A percentile compares a stretch with the other conserved stretches of the same genome.
These are phyloP conservation scores for Theobroma grandiflorum DNA, from an alignment of 441 rosid species.

Conservation along the genomic window DNA sequence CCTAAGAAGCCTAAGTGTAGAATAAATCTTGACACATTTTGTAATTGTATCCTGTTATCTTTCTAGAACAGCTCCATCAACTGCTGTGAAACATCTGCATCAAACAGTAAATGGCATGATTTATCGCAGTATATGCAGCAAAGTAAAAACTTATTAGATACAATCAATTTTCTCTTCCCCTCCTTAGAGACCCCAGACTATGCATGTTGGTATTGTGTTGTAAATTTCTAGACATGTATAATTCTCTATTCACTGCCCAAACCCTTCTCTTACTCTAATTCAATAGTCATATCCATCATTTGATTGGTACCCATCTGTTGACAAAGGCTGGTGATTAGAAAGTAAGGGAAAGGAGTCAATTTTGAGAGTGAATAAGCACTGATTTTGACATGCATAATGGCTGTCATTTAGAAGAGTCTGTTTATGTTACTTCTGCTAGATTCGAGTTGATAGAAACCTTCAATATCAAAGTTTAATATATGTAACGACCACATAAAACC, in stretches of 20 bases:
- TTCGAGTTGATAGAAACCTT: neutral
- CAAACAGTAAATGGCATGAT: neutral
- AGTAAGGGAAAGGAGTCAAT: no score
- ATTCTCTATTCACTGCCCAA: no score
- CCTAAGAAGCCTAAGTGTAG: neutral
- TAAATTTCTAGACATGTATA: no score
- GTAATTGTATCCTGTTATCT: neutral
- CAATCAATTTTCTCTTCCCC: neutral
- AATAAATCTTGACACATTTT: neutral
- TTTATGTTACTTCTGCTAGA: neutral
- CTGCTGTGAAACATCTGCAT: constrained; percentile 79
- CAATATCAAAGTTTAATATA: neutral
- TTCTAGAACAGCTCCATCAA: constrained; percentile 72
- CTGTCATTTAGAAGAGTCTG: neutral
- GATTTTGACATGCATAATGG: no score
- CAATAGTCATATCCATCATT: no score
- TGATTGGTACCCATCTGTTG: no score
- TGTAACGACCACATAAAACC: neutral
- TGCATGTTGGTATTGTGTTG: no score
- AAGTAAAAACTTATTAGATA: neutral
- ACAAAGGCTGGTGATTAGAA: no score
- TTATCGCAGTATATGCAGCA: neutral
- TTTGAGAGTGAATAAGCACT: no score
- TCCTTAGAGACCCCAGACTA: neutral
- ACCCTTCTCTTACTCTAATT: no score